Conservation (phyloP, 164 flowering plant genomes). For the Nymphaea thermarum region DNA sequence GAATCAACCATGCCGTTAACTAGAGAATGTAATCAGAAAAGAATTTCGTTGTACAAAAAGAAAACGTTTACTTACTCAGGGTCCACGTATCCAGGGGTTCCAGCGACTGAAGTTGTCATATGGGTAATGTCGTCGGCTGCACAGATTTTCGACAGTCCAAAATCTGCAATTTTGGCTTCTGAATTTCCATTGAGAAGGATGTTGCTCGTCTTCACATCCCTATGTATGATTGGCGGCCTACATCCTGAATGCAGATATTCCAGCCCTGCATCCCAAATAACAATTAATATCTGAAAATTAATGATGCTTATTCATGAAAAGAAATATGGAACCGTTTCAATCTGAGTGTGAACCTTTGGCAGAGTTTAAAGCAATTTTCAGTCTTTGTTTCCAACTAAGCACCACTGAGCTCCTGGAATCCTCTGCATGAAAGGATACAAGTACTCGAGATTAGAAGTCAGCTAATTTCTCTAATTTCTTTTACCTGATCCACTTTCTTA, state of each 20-base stretch:
- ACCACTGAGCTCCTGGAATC: neutral
- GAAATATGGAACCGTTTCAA: neutral
- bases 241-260: slow-evolving; percentile 1
- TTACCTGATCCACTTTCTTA: too few relatives aligned
- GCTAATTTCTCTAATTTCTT: too few relatives aligned
- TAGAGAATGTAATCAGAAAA: too few relatives aligned
- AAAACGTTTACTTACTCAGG: neutral
- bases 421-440: neutral
- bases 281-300: too few relatives aligned
- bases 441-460: too few relatives aligned
- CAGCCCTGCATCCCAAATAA: neutral
- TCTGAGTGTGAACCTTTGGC: neutral
- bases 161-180: slow-evolving; percentile 2
- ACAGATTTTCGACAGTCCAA: neutral
- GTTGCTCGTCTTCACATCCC: neutral
- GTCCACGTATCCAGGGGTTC: neutral
- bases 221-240: neutral
- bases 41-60: neutral
- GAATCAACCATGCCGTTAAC: too few relatives aligned
- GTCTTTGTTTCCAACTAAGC: neutral
- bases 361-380: neutral
- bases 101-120: neutral
- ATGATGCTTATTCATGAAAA: neutral
- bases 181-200: neutral
- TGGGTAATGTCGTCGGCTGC: neutral